Conservation (phyloP, 805 yeast species). For the Metahyphopichia silvanorum region DNA sequence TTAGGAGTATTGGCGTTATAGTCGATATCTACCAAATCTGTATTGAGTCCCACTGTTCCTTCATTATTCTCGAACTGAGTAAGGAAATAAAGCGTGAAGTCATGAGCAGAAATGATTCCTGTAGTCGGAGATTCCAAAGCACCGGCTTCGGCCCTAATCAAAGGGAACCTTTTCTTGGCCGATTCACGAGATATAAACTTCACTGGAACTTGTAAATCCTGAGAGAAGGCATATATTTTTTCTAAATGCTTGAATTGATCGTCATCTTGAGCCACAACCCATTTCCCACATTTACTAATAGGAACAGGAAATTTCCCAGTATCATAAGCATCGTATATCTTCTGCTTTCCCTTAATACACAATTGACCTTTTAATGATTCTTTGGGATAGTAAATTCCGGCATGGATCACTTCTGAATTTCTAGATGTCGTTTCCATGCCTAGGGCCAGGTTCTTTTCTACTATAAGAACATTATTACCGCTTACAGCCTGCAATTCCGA, state of each 20-base stretch:
- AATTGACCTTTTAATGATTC: constrained; percentile 63
- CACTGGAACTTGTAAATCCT: constrained; percentile 52
- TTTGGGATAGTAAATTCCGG: constrained; percentile 79
- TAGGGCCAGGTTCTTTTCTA: constrained; percentile 62
- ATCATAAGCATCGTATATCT: constrained; percentile 55
- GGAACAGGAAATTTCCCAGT: constrained; percentile 41
- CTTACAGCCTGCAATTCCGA: constrained; percentile 52
- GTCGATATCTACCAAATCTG: constrained; percentile 48
- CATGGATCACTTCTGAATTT: constrained; percentile 91
- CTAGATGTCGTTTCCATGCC: constrained; percentile 88
- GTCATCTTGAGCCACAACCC: constrained; percentile 82
- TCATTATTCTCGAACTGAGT: constrained; percentile 52
- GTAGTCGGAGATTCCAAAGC: constrained; percentile 74
- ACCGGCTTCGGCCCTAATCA: constrained; percentile 59
- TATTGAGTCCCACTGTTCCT: constrained; percentile 64
- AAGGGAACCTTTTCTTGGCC: constrained; percentile 58
- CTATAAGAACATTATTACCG: constrained; percentile 53
- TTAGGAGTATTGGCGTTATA: constrained; percentile 15
- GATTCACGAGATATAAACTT: constrained; percentile 45
- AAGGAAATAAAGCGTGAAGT: constrained; percentile 58
- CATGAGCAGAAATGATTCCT: constrained; percentile 83
- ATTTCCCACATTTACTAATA: constrained; percentile 69
- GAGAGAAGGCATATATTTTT: constrained; percentile 48
- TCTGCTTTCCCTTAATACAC: constrained; percentile 72
- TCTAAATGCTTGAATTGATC: constrained; percentile 58